Percentiles rank a stretch among this genome's conserved stretches.
Evolutionary conservation across 208 protist genomes (phyloP).

Genomic region (Wallacemonas sp.): DNA sequence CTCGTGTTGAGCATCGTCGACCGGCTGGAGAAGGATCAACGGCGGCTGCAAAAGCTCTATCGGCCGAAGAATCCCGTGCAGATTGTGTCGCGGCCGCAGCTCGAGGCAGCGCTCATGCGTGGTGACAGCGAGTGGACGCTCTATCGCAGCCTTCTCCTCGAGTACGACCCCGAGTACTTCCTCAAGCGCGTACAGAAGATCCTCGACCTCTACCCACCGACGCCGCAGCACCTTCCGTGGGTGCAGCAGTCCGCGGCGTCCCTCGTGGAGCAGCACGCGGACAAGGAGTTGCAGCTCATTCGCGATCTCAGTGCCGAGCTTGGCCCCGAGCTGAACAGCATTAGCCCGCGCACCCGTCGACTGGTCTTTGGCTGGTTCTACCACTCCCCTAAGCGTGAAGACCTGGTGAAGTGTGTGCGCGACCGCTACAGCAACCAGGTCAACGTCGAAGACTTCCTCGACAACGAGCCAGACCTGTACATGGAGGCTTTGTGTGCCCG

Average conservation of each 20-base stretch:
- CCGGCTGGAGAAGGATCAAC: slow-evolving; percentile 31
- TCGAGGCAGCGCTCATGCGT: slow-evolving; percentile 26
- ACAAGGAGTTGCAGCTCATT: slow-evolving; percentile 59
- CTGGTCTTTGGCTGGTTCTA: slow-evolving; percentile 55
- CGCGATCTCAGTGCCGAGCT: slow-evolving; percentile 53
- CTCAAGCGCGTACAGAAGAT: slow-evolving; percentile 39
- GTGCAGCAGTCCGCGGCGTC: slow-evolving; percentile 23
- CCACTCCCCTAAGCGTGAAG: slow-evolving; percentile 27
- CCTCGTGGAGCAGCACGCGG: slow-evolving; percentile 35
- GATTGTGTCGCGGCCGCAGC: slow-evolving; percentile 14
- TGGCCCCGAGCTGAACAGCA: slow-evolving; percentile 56
- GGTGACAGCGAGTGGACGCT: slow-evolving; percentile 44
- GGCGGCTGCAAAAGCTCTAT: slow-evolving; percentile 5
- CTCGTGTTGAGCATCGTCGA: slow-evolving; percentile 24
- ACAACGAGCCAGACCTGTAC: slow-evolving; percentile 61
- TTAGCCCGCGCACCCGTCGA: slow-evolving; percentile 48
- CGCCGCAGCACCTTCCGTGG: slow-evolving; percentile 28
- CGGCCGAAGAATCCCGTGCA: not conserved
- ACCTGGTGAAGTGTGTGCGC: slow-evolving; percentile 34
- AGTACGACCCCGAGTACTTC: slow-evolving; percentile 44
- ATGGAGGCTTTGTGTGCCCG: slow-evolving; percentile 44
- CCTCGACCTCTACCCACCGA: slow-evolving; percentile 33
- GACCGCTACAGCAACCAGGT: slow-evolving; percentile 19
- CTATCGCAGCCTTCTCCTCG: slow-evolving; percentile 38
- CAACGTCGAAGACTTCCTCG: slow-evolving; percentile 47